phyloP scores from a whole-genome alignment of 2,329 filamentous ascomycete species.

The Scedosporium dehoogii region DNA sequence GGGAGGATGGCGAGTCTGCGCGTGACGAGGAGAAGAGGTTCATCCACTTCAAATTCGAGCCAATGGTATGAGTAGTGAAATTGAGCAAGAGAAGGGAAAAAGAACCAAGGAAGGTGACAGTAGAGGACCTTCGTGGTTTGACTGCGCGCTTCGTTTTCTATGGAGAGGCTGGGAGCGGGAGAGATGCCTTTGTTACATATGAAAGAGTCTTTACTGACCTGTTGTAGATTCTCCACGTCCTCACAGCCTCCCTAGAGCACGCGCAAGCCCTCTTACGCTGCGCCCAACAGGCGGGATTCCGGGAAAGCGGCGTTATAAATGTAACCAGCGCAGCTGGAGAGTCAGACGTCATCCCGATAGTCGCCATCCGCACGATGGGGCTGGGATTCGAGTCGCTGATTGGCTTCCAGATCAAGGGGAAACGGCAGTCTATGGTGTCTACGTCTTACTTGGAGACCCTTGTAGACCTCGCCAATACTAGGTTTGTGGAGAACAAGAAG shows the following conservation, averaged over 20 bases:
- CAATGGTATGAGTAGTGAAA: conserved; percentile 58
- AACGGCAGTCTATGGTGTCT: conserved; percentile 42
- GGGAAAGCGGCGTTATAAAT: conserved; percentile 79
- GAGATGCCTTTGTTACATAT: neutral
- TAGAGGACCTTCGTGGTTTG: neutral
- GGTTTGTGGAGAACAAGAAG: conserved; percentile 59
- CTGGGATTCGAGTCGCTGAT: conserved; percentile 74
- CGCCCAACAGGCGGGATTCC: conserved; percentile 73
- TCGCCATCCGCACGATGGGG: conserved; percentile 77
- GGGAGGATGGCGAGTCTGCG: conserved; percentile 19
- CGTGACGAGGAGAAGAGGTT: conserved; percentile 30
- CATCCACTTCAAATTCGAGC: conserved; percentile 88
- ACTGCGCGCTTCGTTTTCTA: neutral
- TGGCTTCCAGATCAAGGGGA: conserved; percentile 39
- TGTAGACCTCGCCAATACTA: conserved; percentile 60
- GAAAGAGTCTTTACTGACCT: conserved; percentile 12
- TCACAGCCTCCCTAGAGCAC: conserved; percentile 64
- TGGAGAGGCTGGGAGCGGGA: neutral
- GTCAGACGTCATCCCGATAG: conserved; percentile 46
- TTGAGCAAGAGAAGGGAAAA: neutral
- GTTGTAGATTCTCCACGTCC: conserved; percentile 73
- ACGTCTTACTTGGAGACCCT: conserved; percentile 59
- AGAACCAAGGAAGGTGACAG: neutral
- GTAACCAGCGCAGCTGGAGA: neutral
- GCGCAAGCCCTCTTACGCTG: conserved; percentile 68